phyloP scores from a whole-genome alignment of 306 rosid genomes.

The Elaeagnus macrophylla region DNA sequence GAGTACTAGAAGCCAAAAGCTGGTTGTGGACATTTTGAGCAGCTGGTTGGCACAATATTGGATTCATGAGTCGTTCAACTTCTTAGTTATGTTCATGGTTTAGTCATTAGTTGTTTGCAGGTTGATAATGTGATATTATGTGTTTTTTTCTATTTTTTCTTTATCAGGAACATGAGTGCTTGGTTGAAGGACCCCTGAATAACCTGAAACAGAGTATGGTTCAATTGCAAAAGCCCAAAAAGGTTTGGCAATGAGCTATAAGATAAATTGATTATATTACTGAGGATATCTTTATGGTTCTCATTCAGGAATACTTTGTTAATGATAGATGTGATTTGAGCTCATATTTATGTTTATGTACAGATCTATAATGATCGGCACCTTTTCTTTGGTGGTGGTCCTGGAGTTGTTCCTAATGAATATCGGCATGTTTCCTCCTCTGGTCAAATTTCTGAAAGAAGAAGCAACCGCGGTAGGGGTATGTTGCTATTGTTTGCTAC shows the following conservation, averaged over 20 bases:
- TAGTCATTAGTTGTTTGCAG: background rate
- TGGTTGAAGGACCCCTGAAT: slow-evolving; percentile 96
- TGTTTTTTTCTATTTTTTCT: slow-evolving; percentile 3
- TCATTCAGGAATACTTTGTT: background rate
- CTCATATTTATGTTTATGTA: slow-evolving; percentile 12
- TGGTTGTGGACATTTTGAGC: no score
- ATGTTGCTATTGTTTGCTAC: slow-evolving; percentile 12
- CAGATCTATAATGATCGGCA: slow-evolving; percentile 92
- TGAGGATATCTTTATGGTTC: no score
- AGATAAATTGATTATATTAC: no score
- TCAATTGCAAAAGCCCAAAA: slow-evolving; percentile 97
- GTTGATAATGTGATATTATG: background rate
- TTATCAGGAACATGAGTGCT: slow-evolving; percentile 87
- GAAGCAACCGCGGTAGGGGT: slow-evolving; percentile 91
- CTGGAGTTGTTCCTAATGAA: slow-evolving; percentile 76
- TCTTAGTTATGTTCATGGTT: no score
- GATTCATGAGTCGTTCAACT: no score
- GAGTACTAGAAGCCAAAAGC: no score
- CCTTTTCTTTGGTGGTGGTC: slow-evolving; percentile 85
- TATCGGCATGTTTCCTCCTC: slow-evolving; percentile 54
- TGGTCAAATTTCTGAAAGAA: slow-evolving; percentile 55
- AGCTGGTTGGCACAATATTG: no score
- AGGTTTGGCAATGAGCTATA: slow-evolving; percentile 33
- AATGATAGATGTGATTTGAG: slow-evolving; percentile 4
- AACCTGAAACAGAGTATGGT: slow-evolving; percentile 99